Percentiles rank a stretch among this genome's conserved stretches.
Evolutionary conservation across 805 yeast genomes (phyloP).

Genomic region (Kazachstania martiniae): DNA sequence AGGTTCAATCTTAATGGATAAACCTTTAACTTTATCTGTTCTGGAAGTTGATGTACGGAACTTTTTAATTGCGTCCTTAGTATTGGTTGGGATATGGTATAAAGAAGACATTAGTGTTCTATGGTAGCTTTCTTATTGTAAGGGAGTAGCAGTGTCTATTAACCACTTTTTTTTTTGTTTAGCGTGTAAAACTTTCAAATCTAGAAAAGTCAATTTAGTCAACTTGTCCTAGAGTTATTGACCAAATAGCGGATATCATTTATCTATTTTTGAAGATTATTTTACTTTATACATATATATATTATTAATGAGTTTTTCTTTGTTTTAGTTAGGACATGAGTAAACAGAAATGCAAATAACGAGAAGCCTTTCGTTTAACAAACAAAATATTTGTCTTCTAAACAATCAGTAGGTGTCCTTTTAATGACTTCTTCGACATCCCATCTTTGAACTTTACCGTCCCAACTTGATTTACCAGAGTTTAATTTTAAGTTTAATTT

Average conservation of each 20-base stretch:
- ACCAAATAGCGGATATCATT: no score
- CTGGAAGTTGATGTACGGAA: constrained; percentile 68
- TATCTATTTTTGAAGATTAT: no score
- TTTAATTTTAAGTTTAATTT: constrained; percentile 61
- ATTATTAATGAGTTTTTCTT: background rate
- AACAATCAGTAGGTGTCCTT: constrained; percentile 57
- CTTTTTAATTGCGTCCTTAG: constrained; percentile 49
- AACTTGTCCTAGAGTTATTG: no score
- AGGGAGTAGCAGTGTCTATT: no score
- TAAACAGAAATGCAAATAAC: no score
- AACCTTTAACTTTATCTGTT: constrained; percentile 47
- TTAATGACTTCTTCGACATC: constrained; percentile 65
- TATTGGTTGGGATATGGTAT: constrained; percentile 52
- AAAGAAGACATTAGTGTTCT: constrained; percentile 34
- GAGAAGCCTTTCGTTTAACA: background rate
- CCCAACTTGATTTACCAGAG: constrained; percentile 65
- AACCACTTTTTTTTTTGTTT: no score
- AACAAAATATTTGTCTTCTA: constrained; percentile 30
- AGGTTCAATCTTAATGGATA: constrained; percentile 31
- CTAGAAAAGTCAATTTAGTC: no score
- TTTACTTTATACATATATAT: no score
- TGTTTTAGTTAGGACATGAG: background rate
- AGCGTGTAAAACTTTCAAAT: no score
- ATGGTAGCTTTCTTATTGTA: background rate
- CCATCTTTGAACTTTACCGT: constrained; percentile 69